Conservation (phyloP, 192 early-diverging fungal species). For the Coemansia sp. region DNA sequence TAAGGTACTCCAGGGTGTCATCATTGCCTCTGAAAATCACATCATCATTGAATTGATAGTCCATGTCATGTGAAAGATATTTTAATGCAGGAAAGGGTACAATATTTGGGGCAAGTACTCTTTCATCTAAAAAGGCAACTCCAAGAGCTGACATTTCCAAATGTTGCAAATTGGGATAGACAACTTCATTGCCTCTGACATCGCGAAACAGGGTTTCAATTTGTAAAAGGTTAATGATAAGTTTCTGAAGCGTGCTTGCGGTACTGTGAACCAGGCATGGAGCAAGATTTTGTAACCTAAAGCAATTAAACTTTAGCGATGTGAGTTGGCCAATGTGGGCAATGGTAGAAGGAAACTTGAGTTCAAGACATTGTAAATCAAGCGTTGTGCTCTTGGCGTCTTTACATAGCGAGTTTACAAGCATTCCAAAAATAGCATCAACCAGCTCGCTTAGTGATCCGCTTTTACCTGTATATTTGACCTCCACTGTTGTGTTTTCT, state of each 20-base stretch:
- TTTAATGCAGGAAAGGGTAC: not conserved
- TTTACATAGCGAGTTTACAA: not conserved
- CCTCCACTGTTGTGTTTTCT: not conserved
- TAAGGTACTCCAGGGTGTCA: not conserved
- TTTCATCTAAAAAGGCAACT: not conserved
- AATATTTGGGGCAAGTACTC: not conserved
- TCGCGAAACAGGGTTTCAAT: not conserved
- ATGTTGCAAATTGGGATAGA: not conserved
- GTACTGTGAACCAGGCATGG: not conserved
- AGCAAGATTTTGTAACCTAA: not conserved
- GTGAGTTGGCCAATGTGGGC: not conserved
- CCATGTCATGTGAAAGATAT: not conserved
- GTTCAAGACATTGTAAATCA: not conserved
- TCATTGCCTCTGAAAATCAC: not conserved
- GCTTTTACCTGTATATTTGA: not conserved
- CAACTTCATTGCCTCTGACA: not conserved
- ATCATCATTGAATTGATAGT: not conserved
- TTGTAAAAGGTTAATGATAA: not conserved
- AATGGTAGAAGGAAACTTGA: not conserved
- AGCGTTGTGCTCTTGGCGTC: not conserved
- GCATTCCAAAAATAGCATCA: not conserved
- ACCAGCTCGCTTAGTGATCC: not conserved
- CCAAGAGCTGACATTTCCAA: not conserved
- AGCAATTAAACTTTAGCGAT: not conserved
- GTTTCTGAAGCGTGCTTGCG: not conserved